Evolutionary conservation across 2,329 filamentous ascomycete genomes (phyloP), one percentile per base, ranked within the genome.

Genomic region (Sordariomycetes sp.): DNA sequence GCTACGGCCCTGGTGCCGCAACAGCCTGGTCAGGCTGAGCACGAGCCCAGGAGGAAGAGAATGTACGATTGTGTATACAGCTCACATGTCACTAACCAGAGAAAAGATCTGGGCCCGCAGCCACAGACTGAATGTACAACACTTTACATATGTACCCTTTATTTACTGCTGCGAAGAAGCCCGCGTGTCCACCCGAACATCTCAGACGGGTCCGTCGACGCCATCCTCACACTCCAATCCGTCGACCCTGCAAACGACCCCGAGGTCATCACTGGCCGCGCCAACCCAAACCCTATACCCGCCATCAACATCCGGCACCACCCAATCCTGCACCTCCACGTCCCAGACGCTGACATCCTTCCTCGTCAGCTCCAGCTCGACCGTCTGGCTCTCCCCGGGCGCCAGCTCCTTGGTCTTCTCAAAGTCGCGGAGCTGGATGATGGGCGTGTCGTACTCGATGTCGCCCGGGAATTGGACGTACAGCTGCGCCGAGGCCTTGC

Each of bases 281-380:
- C 61, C 61, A 19, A 64, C 29, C 60, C 59, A 64, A 6, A 63
- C 42, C 36, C 47, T 57, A 28, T 61, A 64, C 15, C 37, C 43
- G 3, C 59, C 59, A 21, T 57, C 47, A 2, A 56, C 47, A 1
- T 41, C 46, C 5, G 60, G 61, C 8, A 68, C 51, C 2, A 75
- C 66, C 82, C 82, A 87, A 43, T 86, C 84, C 58, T 85, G 80
- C 26, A 59, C 51, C 6, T 61, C 54, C 0, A 75, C 69, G 49
- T 82, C 79, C 82, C 82, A 86, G 30, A 83, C 79, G 43, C 81
- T 85, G 36, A 86, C 37, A 49, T 86, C 82, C 46, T 79, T 73
- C 37, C 82, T 68, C 6, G 70, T 82, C 36, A 86, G 45, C 1
- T 61, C 57, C 45, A 86, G 64, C 15, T 65, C 62, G 0, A 86